phyloP scores from a whole-genome alignment of 2,329 filamentous ascomycete species.

The Talaromyces islandicus region DNA sequence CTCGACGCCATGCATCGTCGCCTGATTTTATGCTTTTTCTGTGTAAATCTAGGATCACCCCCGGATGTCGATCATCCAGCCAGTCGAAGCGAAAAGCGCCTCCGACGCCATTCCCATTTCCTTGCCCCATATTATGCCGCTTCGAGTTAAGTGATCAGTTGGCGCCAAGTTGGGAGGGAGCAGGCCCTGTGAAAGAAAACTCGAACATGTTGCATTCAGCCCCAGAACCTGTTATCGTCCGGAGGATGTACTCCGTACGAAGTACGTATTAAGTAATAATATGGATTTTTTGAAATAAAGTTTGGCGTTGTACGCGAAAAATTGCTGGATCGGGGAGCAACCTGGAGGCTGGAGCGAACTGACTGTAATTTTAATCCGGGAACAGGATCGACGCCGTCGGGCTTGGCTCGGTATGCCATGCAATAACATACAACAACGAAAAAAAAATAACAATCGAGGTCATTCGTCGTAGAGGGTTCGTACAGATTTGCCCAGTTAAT shows the following conservation, averaged over 20 bases:
- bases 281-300: not conserved
- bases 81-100: not conserved
- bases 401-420: not conserved
- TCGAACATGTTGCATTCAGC: not conserved
- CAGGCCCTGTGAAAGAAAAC: not conserved
- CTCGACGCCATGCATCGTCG: not conserved
- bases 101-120: not conserved
- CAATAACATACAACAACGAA: not conserved
- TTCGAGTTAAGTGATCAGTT: too few species aligned
- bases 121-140: not conserved
- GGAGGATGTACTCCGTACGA: too few species aligned
- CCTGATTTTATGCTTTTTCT: not conserved
- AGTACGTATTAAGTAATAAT: not conserved
- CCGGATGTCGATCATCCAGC: not conserved
- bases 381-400: not conserved
- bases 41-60: not conserved
- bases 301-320: not conserved
- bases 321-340: not conserved
- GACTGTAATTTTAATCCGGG: not conserved
- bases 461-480: too few species aligned
- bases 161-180: not conserved
- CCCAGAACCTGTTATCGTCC: too few species aligned
- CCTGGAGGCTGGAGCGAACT: too few species aligned
- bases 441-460: not conserved
- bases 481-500: not conserved